These are phyloP conservation scores for Magnusiomyces sp. DNA, from an alignment of 1,139 yeast species.

Conservation along the genomic window DNA sequence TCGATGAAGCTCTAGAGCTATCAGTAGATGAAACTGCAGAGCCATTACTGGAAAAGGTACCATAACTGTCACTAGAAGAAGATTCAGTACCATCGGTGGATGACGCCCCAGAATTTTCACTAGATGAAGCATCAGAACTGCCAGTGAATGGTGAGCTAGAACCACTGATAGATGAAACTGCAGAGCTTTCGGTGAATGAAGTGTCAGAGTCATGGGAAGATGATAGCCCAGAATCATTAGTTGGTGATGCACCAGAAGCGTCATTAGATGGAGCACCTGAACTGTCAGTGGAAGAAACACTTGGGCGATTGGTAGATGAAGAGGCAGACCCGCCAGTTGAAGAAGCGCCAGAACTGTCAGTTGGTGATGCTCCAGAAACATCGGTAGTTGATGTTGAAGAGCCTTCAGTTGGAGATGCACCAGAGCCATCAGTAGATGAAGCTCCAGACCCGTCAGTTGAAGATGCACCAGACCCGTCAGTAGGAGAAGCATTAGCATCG, in stretches of 20 bases:
- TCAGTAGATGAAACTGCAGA: not conserved
- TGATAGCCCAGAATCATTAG: not conserved
- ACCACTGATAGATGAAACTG: not conserved
- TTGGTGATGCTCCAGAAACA: not conserved
- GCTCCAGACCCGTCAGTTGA: no score
- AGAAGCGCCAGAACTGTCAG: not conserved
- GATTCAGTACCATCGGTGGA: not conserved
- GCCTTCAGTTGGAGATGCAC: no score
- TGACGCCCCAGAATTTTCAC: not conserved
- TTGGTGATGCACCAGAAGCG: not conserved
- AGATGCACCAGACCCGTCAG: no score
- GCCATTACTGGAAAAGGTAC: not conserved
- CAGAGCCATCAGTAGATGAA: no score
- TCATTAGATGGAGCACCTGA: not conserved
- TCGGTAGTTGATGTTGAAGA: no score
- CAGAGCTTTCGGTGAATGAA: not conserved
- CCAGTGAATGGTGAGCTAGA: no score
- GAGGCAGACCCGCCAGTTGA: no score
- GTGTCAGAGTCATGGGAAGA: not conserved
- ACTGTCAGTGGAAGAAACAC: not conserved
- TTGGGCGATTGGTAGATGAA: not conserved
- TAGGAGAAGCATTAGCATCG: no score
- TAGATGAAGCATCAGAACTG: no score
- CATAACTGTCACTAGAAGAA: not conserved
- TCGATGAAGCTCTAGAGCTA: not conserved